Percentiles rank a stretch among this genome's conserved stretches.
phyloP scores from a whole-genome alignment of 1,284 basidiomycete genomes.

The Apiotrichum veenhuisii region DNA sequence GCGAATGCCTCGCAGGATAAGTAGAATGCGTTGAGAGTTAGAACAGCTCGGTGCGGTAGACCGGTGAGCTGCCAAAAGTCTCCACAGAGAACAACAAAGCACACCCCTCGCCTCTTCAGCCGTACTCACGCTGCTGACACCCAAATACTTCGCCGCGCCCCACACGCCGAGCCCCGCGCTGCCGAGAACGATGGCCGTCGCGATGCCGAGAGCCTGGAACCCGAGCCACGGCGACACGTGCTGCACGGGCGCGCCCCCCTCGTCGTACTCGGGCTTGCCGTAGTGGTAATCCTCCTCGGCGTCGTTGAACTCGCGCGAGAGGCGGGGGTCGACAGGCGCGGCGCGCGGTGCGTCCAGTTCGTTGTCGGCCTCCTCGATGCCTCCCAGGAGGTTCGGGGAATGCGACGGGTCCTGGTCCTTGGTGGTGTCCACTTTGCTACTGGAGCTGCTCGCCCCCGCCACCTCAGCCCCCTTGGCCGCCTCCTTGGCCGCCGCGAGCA shows the following conservation, averaged over 20 bases:
- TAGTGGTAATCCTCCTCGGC: constrained; percentile 29
- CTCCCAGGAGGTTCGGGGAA: neutral
- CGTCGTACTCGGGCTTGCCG: constrained; percentile 17
- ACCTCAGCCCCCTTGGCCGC: neutral
- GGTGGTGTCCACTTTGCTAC: too few relatives aligned
- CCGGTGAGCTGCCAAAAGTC: too few relatives aligned
- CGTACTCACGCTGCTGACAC: constrained; percentile 41
- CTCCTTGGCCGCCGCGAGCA: neutral
- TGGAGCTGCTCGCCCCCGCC: neutral
- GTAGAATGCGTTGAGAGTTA: too few relatives aligned
- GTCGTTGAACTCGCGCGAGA: constrained; percentile 27
- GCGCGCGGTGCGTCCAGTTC: neutral
- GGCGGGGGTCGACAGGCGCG: neutral
- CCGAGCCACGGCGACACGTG: constrained; percentile 24
- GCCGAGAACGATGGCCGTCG: constrained; percentile 38
- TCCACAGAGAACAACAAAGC: too few relatives aligned
- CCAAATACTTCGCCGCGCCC: constrained; percentile 32
- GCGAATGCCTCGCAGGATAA: too few relatives aligned
- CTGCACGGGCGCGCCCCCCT: constrained; percentile 15
- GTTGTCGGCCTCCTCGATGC: constrained; percentile 6
- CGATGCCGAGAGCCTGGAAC: constrained; percentile 39
- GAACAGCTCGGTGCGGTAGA: too few relatives aligned
- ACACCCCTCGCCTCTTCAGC: too few relatives aligned
- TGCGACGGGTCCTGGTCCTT: neutral
- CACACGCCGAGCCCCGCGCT: constrained; percentile 35